phyloP scores from a whole-genome alignment of 768 basidiomycete genomes.

The Trametes cingulata region DNA sequence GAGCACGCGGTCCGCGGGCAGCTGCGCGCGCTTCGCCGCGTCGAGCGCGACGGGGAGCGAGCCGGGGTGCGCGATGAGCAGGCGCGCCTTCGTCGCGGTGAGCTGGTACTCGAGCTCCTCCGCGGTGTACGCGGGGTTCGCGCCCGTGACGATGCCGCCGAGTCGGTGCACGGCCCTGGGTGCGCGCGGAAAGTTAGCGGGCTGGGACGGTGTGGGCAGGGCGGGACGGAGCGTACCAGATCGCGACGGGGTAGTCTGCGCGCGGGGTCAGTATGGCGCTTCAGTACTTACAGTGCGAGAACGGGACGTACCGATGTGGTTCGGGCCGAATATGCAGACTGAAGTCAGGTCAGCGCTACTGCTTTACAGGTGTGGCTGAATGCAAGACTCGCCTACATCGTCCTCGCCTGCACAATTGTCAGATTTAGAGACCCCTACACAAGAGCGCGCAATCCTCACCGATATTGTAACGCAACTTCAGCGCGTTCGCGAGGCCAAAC shows the following conservation, averaged over 20 bases:
- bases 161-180: slow-evolving; percentile 52
- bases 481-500: slow-evolving; percentile 48
- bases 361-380: background rate
- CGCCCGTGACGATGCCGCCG: slow-evolving; percentile 52
- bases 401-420: slow-evolving; percentile 40
- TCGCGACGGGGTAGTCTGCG: slow-evolving; percentile 26
- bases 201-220: background rate
- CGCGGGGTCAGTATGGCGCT: background rate
- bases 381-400: slow-evolving; percentile 47
- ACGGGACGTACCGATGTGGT: slow-evolving; percentile 29
- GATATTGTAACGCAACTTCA: slow-evolving; percentile 44
- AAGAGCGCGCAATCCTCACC: slow-evolving; percentile 32
- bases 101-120: slow-evolving; percentile 37
- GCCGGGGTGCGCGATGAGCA: slow-evolving; percentile 29
- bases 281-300: background rate
- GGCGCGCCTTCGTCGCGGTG: slow-evolving; percentile 26
- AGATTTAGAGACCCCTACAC: background rate
- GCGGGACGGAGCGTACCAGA: slow-evolving; percentile 22
- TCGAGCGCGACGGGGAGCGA: slow-evolving; percentile 26
- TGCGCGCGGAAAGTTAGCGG: background rate
- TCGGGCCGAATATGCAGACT: slow-evolving; percentile 70
- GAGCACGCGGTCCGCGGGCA: slow-evolving; percentile 27
- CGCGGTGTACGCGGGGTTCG: slow-evolving; percentile 35
- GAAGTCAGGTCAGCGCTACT: background rate
- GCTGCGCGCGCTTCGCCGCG: slow-evolving; percentile 24